phyloP scores from a whole-genome alignment of 495 filamentous ascomycete species.

The Hypoxylon fragiforme region DNA sequence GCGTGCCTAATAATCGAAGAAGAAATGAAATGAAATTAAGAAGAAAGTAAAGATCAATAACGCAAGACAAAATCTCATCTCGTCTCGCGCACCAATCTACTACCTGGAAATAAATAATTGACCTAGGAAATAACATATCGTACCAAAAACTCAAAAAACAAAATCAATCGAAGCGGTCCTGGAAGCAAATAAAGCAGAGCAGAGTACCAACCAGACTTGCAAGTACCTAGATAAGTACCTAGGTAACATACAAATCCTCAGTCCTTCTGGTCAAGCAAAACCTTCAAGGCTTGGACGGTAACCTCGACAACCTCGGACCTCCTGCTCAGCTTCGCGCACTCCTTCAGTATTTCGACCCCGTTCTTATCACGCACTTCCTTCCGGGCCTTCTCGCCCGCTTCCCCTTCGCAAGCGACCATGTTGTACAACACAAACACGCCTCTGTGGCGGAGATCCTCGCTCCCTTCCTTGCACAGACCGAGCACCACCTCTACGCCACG shows the following conservation, averaged over 20 bases:
- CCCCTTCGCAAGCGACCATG: slow-evolving; percentile 56
- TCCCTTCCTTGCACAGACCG: slow-evolving; percentile 72
- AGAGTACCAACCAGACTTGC: too few relatives aligned
- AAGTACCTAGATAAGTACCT: too few relatives aligned
- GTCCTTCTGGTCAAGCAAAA: slow-evolving; percentile 52
- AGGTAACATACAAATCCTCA: not conserved
- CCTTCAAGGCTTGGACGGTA: slow-evolving; percentile 64
- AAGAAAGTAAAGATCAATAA: too few relatives aligned
- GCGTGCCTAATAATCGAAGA: too few relatives aligned
- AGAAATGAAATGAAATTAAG: too few relatives aligned
- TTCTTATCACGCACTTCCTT: slow-evolving; percentile 50
- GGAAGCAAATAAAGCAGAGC: too few relatives aligned
- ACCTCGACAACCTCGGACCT: slow-evolving; percentile 66
- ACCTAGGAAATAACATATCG: too few relatives aligned
- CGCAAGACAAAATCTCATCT: too few relatives aligned
- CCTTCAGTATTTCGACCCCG: slow-evolving; percentile 63
- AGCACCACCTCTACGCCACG: slow-evolving; percentile 72
- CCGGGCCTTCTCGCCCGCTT: slow-evolving; percentile 53
- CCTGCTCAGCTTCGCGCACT: slow-evolving; percentile 64
- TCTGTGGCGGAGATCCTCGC: slow-evolving; percentile 73
- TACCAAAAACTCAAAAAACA: too few relatives aligned
- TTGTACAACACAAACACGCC: slow-evolving; percentile 77
- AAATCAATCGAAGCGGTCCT: too few relatives aligned
- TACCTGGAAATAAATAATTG: too few relatives aligned
- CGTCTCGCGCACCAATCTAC: too few relatives aligned